phyloP scores from a whole-genome alignment of 129 eudicot genomes.

The Escallonia herrerae region DNA sequence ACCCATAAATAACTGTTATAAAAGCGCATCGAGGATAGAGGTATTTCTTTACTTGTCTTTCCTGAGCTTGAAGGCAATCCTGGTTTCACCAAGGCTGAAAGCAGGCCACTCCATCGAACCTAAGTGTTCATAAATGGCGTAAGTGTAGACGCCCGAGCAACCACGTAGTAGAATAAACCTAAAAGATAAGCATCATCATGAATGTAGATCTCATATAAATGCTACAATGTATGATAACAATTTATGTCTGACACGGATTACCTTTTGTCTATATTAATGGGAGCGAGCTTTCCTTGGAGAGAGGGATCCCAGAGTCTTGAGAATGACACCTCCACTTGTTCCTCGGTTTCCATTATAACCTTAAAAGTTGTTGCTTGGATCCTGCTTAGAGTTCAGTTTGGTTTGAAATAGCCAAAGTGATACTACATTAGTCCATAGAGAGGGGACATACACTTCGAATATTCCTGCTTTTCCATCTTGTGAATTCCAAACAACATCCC shows the following conservation, averaged over 20 bases:
- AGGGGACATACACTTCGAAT: constrained; percentile 57
- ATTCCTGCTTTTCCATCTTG: constrained; percentile 62
- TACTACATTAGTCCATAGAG: background rate
- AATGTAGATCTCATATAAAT: too few relatives aligned
- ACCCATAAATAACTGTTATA: background rate
- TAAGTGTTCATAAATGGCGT: constrained; percentile 85
- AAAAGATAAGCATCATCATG: background rate
- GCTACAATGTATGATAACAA: too few relatives aligned
- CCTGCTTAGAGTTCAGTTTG: constrained; percentile 22
- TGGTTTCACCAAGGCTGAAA: constrained; percentile 77
- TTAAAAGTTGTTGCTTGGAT: constrained; percentile 54
- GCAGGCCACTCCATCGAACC: constrained; percentile 90
- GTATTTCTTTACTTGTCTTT: constrained; percentile 58
- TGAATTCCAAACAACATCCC: constrained; percentile 92
- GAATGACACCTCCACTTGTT: constrained; percentile 83
- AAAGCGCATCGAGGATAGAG: background rate
- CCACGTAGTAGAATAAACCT: constrained; percentile 88
- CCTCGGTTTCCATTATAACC: constrained; percentile 65
- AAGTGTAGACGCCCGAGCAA: constrained; percentile 90
- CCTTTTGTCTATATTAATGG: constrained; percentile 96
- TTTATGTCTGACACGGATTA: constrained; percentile 1
- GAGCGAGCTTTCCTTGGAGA: constrained; percentile 60
- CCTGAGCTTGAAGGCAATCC: constrained; percentile 90
- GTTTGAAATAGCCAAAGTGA: background rate
- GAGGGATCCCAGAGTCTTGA: constrained; percentile 83